Base-by-base conservation (phyloP, 495 filamentous ascomycete species). In the Daldinia concentrica region DNA sequence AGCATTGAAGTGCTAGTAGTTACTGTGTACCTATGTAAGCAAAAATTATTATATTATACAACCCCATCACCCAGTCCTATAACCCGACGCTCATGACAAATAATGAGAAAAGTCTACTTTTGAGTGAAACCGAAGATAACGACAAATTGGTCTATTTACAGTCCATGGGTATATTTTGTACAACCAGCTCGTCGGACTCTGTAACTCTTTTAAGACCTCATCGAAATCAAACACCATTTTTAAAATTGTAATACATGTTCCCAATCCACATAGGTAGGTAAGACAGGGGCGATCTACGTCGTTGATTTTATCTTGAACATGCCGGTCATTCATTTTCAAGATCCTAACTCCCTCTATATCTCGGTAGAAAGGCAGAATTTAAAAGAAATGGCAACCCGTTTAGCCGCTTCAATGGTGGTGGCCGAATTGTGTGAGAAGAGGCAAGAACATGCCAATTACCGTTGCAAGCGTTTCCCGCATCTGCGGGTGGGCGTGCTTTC, bases 401-500 rank as follows among this genome's bases (percentile, higher is more conserved):
- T 6, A 45, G 26, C 12, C 26, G 60, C 58, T 58, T 88, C 69
- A 93, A 80, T 94, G 92, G 66, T 92, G 91, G 83, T 98, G 94
- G 8, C 95, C 95, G 65, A 97, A 88, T 80, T 97, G 94, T 48
- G 95, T 91, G 62, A 97, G 84, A 58, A 98, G 82, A 26, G 95
- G 95, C 68, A 99, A 76, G 55, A 97, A 79, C 93, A 99, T 98
- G 58, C 95, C 95, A 66, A 89, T 85, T 6, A 97, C 89, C 17
- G 92, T 92, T 34, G 90, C 91, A 36, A 92, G 80, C 15, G 93
- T 90, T 68, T 92, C 86, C 61, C 86, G 78, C 82, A 89, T 85
- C 74, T 86, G 81, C 24, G 85, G 84, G 58, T 84, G 84, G 5
- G 78, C 74, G 41, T 84, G 80, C 66, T 85, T 87, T 66, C 82